Base-by-base conservation (phyloP, 2,329 filamentous ascomycete genomes). In the Colletotrichum sp. region DNA sequence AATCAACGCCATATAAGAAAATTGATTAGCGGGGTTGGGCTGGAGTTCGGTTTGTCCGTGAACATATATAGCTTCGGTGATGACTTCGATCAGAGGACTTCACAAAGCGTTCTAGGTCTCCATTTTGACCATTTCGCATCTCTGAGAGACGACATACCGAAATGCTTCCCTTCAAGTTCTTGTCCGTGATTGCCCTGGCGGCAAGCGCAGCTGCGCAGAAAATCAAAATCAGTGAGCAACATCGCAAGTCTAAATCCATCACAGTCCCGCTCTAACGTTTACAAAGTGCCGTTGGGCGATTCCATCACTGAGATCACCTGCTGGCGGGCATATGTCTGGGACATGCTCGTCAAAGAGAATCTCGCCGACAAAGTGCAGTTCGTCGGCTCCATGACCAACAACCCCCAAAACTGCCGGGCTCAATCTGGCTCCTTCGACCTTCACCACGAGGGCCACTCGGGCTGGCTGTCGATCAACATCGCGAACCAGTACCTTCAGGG, bases 291-390 rank as follows among this genome's bases (percentile, higher is more conserved):
- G 7, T 81, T 88, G 16, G 86, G 86, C 8, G 86, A 88, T 79
- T 85, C 83, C 75, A 87, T 88, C 79, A 88, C 87, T 2, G 86
- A 87, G 75, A 85, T 87, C 69, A 86, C 85, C 59, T 88, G 87
- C 80, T 88, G 86, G 87, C 81, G 87, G 8, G 81, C 85, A 15
- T 75, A 84, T 25, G 80, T 88, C 11, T 88, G 86, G 86, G 82
- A 85, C 70, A 80, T 82, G 72, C 81, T 88, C 8, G 80, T 80
- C 30, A 79, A 79, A 5, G 85, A 83, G 27, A 82, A 82, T 11
- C 73, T 85, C 5, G 80, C 84, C n/a, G 77, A 79, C 66, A 79
- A 81, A 62, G 83, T 87, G 70, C 80, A 88, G 78, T 87, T 86
- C 70, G 86, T 88, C 7, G 86, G 87, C 39, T 85, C 85, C 72